Evolutionary conservation across 2,329 filamentous ascomycete genomes (phyloP).

Genomic region (Phyllosticta paracitricarpa): DNA sequence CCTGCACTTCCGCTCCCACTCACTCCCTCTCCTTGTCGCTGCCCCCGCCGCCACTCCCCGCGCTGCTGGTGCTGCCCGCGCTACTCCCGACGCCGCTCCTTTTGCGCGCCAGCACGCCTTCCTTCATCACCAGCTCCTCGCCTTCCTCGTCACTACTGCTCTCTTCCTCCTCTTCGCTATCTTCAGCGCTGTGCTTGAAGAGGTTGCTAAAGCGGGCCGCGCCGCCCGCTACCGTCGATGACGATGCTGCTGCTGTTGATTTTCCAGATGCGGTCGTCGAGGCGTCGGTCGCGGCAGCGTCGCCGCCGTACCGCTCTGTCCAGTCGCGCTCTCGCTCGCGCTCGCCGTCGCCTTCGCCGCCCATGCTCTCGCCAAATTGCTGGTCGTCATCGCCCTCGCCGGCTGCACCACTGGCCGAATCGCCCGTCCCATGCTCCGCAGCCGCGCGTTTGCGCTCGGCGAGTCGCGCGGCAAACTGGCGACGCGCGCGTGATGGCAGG

Average conservation of each 20-base stretch:
- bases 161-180: not conserved
- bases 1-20: not conserved
- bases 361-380: not conserved
- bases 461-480: conserved; percentile 82
- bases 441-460: conserved; percentile 37
- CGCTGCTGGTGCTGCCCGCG: not conserved
- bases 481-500: conserved; percentile 73
- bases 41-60: not conserved
- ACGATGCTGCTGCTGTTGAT: not conserved
- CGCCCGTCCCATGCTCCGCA: not conserved
- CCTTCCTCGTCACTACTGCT: not conserved
- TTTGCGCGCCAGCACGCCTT: not conserved
- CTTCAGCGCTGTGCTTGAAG: not conserved
- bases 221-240: not conserved
- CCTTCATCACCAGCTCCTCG: conserved; percentile 6
- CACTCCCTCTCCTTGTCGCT: conserved; percentile 1
- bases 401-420: not conserved
- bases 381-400: not conserved
- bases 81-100: not conserved
- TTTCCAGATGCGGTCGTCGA: not conserved
- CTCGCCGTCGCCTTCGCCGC: not conserved
- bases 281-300: not conserved
- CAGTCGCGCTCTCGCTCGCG: not conserved
- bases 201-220: conserved; percentile 3
- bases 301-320: conserved; percentile 1